Conservation (phyloP, 805 yeast species). For the Yarrowia hollandica region DNA sequence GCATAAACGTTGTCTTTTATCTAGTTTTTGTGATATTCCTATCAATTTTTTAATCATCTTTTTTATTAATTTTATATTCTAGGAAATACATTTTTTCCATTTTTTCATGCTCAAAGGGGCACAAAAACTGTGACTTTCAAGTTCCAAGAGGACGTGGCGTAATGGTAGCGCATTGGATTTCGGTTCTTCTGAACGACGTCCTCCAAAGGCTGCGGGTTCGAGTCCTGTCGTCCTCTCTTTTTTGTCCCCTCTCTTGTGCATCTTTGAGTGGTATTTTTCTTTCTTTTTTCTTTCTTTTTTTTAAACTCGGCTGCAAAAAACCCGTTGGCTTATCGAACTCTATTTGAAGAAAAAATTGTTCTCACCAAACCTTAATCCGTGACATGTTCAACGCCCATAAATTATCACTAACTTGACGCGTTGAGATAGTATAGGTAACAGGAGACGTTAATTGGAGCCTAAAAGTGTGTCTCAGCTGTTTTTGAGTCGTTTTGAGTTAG, state of each 20-base stretch:
- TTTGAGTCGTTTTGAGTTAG: too few relatives aligned
- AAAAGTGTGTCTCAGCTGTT: too few relatives aligned
- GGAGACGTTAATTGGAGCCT: too few relatives aligned
- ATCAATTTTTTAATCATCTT: too few relatives aligned
- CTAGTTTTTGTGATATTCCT: too few relatives aligned
- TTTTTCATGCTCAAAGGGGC: background rate
- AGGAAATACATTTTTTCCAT: background rate
- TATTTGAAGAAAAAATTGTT: background rate
- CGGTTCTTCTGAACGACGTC: conserved; percentile 14
- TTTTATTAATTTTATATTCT: too few relatives aligned
- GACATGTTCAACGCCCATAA: too few relatives aligned
- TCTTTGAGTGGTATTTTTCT: background rate
- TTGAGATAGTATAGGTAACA: too few relatives aligned
- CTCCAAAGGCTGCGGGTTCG: conserved; percentile 18
- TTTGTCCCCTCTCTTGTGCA: background rate
- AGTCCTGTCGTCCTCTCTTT: conserved; percentile 13
- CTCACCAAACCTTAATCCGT: background rate
- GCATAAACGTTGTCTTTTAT: too few relatives aligned
- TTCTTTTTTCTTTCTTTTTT: background rate
- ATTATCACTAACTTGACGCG: too few relatives aligned
- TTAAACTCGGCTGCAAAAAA: background rate
- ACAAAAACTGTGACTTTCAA: background rate
- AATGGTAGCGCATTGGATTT: conserved; percentile 15
- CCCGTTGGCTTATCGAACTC: background rate
- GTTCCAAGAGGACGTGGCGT: background rate